A percentile compares a stretch with the other conserved stretches of the same genome.
These are phyloP conservation scores for Metarhizium guizhouense DNA, from an alignment of 2,329 filamentous ascomycete genomes.

Conservation along the genomic window DNA sequence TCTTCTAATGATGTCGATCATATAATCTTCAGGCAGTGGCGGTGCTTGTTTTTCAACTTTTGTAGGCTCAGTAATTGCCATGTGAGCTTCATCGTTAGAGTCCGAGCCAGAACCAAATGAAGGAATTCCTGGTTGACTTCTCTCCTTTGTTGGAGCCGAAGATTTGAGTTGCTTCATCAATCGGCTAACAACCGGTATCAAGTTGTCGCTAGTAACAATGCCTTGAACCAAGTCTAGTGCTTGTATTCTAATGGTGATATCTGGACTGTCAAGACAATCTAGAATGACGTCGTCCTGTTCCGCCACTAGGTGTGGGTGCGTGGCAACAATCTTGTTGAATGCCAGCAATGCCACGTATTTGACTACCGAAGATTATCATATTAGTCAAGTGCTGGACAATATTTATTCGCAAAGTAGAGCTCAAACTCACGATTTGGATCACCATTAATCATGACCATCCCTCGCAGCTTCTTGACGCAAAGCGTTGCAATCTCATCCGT, in stretches of 20 bases:
- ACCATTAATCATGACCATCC: conserved; percentile 88
- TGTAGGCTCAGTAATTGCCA: conserved; percentile 26
- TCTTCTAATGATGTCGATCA: conserved; percentile 68
- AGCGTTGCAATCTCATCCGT: conserved; percentile 86
- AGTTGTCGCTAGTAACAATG: conserved; percentile 84
- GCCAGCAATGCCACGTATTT: conserved; percentile 96
- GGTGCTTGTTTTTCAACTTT: conserved; percentile 34
- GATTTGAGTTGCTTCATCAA: conserved; percentile 80
- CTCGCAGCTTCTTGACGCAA: conserved; percentile 85
- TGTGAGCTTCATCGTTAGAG: conserved; percentile 42
- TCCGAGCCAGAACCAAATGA: conserved; percentile 35
- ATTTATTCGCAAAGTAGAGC: not conserved
- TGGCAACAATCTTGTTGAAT: conserved; percentile 87
- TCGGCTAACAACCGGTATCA: conserved; percentile 75
- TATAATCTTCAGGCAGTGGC: conserved; percentile 78
- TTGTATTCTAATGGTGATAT: conserved; percentile 91
- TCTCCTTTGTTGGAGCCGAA: conserved; percentile 42
- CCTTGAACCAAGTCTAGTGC: conserved; percentile 85
- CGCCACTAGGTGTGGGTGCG: conserved; percentile 80
- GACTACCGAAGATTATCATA: conserved; percentile 41
- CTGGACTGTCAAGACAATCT: conserved; percentile 89
- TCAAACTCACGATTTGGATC: conserved; percentile 74
- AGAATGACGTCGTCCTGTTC: conserved; percentile 94
- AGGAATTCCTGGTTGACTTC: conserved; percentile 30
- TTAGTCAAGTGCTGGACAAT: not conserved